Base-by-base conservation (phyloP, 1,284 basidiomycete genomes). In the Cystobasidium pallidum region DNA sequence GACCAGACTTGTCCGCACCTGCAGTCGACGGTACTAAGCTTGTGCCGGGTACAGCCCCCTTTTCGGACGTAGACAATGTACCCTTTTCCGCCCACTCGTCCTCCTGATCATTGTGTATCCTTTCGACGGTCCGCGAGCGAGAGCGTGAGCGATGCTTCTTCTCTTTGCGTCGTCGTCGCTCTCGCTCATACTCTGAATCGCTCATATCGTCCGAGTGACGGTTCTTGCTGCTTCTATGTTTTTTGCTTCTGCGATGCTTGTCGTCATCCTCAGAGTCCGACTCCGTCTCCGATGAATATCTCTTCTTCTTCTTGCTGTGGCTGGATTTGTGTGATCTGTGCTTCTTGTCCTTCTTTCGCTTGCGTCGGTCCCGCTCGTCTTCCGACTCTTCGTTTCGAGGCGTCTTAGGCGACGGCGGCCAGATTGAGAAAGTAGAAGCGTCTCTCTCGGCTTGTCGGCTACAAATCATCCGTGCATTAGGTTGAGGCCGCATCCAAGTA, bases 381-480 rank as follows among this genome's bases (percentile, higher is more conserved):
- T 66, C 62, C 24, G 49, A 36, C 10, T 63, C 43, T 57, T 57
- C 59, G 49, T 61, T 52, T 39, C 86, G 86, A 30, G 84, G 86
- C 76, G 89, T 89, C 0, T 75, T 62, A 17, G 93, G 93, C 2
- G 92, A 94, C 1, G 87, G 81, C 0, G 93, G 93, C 93, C 93
- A 96, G 61, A 94, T 85, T 75, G 86, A 86, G 1, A 90, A 80
- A 4, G 84, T 85, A 13, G 83, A 87, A 2, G 79, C 83, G 74
- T 89, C 88, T 65, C 93, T 84, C 79, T 92, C 87, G 71, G 84
- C 80, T 64, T 91, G 85, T 28, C 93, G 91, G 77, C 93, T 94
- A 70, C 28, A 76, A 2, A 17, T 24, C 1, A 2, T 59, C 32
- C 11, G n/a, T 15, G 3, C 28, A 17, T 57, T 10, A 57, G 54